A percentile compares a stretch with the other conserved stretches of the same genome.
These are phyloP conservation scores for Sarcomyxa edulis DNA, from an alignment of 768 basidiomycete genomes.

Conservation along the genomic window DNA sequence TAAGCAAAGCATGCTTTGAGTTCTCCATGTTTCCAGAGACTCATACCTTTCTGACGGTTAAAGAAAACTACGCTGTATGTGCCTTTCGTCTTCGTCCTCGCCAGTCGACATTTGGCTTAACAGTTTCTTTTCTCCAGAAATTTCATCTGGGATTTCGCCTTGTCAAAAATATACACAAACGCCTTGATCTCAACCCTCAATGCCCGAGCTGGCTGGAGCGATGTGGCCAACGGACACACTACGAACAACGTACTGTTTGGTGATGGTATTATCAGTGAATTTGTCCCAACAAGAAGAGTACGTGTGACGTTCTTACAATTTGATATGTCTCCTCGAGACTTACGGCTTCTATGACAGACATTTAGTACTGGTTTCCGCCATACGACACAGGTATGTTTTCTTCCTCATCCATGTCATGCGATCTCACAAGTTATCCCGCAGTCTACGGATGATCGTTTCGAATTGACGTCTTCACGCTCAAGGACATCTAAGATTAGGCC, in stretches of 20 bases:
- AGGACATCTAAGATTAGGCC: neutral
- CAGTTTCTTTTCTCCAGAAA: slow-evolving; percentile 14
- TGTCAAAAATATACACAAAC: slow-evolving; percentile 26
- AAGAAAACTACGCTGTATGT: slow-evolving; percentile 4
- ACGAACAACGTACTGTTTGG: neutral
- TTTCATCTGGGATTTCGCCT: slow-evolving; percentile 23
- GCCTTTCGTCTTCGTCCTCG: slow-evolving; percentile 1
- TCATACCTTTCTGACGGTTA: neutral
- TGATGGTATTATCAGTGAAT: neutral
- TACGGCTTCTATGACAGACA: neutral
- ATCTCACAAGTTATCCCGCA: too few relatives aligned
- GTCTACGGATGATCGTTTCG: neutral
- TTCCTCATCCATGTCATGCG: neutral
- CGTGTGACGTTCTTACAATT: too few relatives aligned
- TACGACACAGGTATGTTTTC: neutral
- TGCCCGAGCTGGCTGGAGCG: slow-evolving; percentile 15
- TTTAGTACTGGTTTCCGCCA: neutral
- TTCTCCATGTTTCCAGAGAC: neutral
- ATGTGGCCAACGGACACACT: slow-evolving; percentile 2
- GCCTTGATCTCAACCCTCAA: slow-evolving; percentile 20
- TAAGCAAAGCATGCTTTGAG: too few relatives aligned
- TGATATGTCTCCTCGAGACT: too few relatives aligned
- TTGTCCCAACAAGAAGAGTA: neutral
- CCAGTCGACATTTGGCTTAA: neutral
- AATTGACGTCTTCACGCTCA: neutral